Conservation (phyloP, 2,329 filamentous ascomycete species). For the Trichoderma sp. region DNA sequence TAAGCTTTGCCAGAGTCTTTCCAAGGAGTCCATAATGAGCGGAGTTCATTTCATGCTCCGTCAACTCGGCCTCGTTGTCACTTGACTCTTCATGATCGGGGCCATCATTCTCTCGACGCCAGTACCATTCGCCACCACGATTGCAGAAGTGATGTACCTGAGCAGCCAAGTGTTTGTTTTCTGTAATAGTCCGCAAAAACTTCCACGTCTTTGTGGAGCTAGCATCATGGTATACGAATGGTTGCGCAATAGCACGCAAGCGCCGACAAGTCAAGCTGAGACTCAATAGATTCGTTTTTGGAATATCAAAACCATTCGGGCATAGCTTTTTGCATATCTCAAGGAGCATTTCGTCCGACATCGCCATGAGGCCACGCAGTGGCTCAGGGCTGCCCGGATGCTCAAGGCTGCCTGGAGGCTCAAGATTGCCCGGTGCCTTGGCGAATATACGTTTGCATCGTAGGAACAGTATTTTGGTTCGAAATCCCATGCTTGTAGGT, state of each 20-base stretch:
- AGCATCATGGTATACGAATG: neutral
- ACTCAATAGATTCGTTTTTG: neutral
- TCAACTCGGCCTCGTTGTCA: no score
- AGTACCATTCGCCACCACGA: no score
- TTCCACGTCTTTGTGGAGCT: rapidly evolving
- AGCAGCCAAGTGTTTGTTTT: neutral
- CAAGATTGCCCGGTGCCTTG: neutral
- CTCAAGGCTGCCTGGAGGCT: no score
- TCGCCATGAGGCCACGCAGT: no score
- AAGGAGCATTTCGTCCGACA: neutral
- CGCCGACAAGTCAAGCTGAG: neutral
- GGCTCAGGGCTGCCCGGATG: no score
- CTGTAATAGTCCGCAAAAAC: neutral
- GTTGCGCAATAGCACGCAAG: neutral
- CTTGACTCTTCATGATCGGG: no score
- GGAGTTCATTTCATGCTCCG: no score
- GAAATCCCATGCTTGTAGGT: neutral
- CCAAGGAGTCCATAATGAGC: neutral
- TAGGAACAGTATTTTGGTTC: neutral
- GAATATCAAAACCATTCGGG: neutral
- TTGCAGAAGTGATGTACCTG: neutral
- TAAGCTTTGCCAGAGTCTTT: neutral
- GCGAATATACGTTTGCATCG: neutral
- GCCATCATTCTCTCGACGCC: no score
- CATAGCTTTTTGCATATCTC: neutral